Conservation (phyloP, 345 rosid species). For the Gossypium bickii region DNA sequence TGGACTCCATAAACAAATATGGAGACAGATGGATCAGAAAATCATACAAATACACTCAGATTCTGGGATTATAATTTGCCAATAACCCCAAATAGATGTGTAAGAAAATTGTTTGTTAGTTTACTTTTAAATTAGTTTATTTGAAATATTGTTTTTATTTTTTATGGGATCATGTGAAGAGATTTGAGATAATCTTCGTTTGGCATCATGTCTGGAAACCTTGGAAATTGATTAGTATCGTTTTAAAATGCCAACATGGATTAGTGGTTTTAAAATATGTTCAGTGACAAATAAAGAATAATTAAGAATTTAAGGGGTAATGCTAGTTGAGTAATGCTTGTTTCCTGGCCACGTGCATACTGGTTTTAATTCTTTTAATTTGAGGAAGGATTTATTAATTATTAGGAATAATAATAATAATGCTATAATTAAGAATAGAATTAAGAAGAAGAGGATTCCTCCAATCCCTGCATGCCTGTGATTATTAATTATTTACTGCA, state of each 20-base stretch:
- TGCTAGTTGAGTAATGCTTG: not conserved
- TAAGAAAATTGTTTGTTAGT: not conserved
- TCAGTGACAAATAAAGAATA: not conserved
- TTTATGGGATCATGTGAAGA: constrained; percentile 17
- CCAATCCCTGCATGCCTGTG: not conserved
- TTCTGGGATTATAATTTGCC: not conserved
- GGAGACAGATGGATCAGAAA: not conserved
- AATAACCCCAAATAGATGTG: not conserved
- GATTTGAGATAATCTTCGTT: not conserved
- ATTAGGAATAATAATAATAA: too few species aligned
- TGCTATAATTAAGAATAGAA: not conserved
- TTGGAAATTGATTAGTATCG: not conserved
- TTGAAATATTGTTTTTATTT: not conserved
- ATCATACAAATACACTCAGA: not conserved
- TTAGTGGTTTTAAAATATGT: not conserved
- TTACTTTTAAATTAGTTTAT: not conserved
- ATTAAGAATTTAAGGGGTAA: not conserved
- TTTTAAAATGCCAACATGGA: not conserved
- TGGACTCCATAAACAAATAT: not conserved
- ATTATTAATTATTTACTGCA: not conserved
- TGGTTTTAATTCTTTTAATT: not conserved
- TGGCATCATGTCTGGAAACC: not conserved
- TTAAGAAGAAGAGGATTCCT: not conserved
- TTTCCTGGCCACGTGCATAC: constrained; percentile 16
- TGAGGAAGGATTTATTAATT: not conserved